Evolutionary conservation across 2,329 filamentous ascomycete species (phyloP), one percentile per base, ranked within the genome.

Genomic region (Epichloe scottii): DNA sequence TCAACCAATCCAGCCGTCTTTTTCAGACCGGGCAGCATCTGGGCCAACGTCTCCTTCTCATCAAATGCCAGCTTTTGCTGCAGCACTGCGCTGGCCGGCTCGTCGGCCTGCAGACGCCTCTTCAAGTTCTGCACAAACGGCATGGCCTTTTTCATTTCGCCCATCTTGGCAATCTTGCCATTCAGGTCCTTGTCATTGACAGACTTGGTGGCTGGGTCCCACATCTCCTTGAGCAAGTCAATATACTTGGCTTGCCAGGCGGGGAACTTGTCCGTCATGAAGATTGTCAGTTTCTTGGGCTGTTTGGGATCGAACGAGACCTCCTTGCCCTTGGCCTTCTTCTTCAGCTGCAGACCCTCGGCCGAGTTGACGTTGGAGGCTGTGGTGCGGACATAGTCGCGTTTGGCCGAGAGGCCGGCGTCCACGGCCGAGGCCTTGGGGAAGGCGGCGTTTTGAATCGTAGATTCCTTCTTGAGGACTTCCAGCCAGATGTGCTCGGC

Each of bases 91-190:
- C 78, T 73, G 2, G 80, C 71, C 14, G 74, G 70, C 68, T 91
- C 81, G 55, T 87, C 85, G 47, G 76, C 75, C 52, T 89, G 75
- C 51, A 98, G 78, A 49, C 87, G 81, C 67, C 80, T 87, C 83
- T 96, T 96, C 54, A 97, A 73, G 6, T 67, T 71, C 71, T 97
- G 90, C 47, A 96, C 84, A 63, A 96, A 97, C 0, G 93, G 93
- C 91, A 97, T 97, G 2, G 89, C 91, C 72, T 94, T 93, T 81
- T 97, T 98, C 78, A 89, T 89, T 70, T 94, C 87, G 42, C 82
- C 82, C 63, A 89, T 76, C 74, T 95, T 95, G 59, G 81, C 82
- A 52, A 96, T 84, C 63, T 82, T 79, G 58, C 81, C 82, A 61
- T 82, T 87, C 45, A 96, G 73, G 51, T 80, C 81, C 73, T 94